Conservation (phyloP, 2,329 filamentous ascomycete species). For the Exophiala sp. region DNA sequence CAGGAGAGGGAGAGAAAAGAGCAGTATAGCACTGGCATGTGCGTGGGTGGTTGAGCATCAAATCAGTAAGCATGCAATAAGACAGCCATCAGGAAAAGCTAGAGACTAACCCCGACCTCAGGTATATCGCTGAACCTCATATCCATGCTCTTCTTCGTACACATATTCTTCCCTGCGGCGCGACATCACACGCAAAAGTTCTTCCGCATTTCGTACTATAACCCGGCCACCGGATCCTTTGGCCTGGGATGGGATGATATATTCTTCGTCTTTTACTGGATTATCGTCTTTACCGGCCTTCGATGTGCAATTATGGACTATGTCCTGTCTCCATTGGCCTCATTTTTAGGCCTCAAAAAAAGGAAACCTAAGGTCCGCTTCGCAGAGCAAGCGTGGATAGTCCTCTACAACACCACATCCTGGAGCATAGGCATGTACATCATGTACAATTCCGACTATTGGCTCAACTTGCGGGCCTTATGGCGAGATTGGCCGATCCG, state of each 20-base stretch:
- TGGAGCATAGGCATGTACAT: conserved; percentile 85
- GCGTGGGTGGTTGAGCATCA: conserved; percentile 30
- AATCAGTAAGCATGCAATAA: conserved; percentile 24
- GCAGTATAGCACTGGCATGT: conserved; percentile 26
- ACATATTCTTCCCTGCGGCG: conserved; percentile 76
- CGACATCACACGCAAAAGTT: conserved; percentile 79
- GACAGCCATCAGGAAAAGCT: not conserved
- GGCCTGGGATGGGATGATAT: conserved; percentile 74
- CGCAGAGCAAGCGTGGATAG: conserved; percentile 89
- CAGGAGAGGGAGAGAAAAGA: conserved; percentile 26
- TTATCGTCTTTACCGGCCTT: conserved; percentile 81
- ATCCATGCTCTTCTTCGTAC: conserved; percentile 75
- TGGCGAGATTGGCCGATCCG: conserved; percentile 84
- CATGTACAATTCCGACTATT: conserved; percentile 73
- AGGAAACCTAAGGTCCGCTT: conserved; percentile 74
- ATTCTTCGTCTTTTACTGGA: conserved; percentile 71
- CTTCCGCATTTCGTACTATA: conserved; percentile 81
- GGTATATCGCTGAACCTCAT: conserved; percentile 84
- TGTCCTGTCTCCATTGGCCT: conserved; percentile 73
- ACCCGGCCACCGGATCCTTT: conserved; percentile 65
- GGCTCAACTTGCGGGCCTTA: conserved; percentile 69
- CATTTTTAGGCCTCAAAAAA: conserved; percentile 67
- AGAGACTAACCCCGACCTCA: conserved; percentile 34
- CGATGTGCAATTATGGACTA: conserved; percentile 86
- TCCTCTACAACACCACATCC: conserved; percentile 77